Conservation (phyloP, 345 rosid species). For the Toxicodendron radicans region DNA sequence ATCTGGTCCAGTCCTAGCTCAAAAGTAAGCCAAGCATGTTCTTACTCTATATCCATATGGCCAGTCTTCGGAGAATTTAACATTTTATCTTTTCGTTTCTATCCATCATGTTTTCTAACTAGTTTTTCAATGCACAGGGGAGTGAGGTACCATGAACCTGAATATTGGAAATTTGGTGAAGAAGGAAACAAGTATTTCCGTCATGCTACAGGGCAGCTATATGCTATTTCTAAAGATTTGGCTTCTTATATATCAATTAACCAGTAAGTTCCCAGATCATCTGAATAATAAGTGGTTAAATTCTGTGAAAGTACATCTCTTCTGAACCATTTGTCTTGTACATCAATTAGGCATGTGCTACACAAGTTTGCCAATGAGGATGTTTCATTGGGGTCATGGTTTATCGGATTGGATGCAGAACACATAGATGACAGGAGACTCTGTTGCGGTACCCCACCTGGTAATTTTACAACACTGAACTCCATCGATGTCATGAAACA, state of each 20-base stretch:
- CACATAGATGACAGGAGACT: slow-evolving; percentile 96
- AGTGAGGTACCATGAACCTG: slow-evolving; percentile 95
- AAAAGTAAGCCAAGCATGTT: slow-evolving; percentile 60
- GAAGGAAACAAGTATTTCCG: slow-evolving; percentile 96
- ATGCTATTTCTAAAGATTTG: slow-evolving; percentile 81
- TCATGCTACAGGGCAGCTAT: slow-evolving; percentile 97
- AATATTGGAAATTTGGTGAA: slow-evolving; percentile 96
- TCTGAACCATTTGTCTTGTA: slow-evolving; percentile 21
- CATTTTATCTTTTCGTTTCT: slow-evolving; percentile 10
- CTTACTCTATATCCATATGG: background rate
- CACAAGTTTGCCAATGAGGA: slow-evolving; percentile 91
- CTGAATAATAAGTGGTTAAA: background rate
- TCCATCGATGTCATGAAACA: background rate
- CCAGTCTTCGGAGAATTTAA: background rate
- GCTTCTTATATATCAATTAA: slow-evolving; percentile 87
- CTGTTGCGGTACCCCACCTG: slow-evolving; percentile 94
- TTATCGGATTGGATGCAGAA: slow-evolving; percentile 91
- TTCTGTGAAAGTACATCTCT: slow-evolving; percentile 3
- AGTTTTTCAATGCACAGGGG: slow-evolving; percentile 48
- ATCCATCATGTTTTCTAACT: background rate
- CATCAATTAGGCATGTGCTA: slow-evolving; percentile 64
- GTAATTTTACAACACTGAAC: slow-evolving; percentile 37
- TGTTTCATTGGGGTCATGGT: slow-evolving; percentile 96
- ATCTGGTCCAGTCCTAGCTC: slow-evolving; percentile 96
- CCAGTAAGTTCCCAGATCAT: slow-evolving; percentile 53